A percentile compares a stretch with the other conserved stretches of the same genome.
Evolutionary conservation across 345 rosid species (phyloP).

Genomic region (Eucalyptus regnans): DNA sequence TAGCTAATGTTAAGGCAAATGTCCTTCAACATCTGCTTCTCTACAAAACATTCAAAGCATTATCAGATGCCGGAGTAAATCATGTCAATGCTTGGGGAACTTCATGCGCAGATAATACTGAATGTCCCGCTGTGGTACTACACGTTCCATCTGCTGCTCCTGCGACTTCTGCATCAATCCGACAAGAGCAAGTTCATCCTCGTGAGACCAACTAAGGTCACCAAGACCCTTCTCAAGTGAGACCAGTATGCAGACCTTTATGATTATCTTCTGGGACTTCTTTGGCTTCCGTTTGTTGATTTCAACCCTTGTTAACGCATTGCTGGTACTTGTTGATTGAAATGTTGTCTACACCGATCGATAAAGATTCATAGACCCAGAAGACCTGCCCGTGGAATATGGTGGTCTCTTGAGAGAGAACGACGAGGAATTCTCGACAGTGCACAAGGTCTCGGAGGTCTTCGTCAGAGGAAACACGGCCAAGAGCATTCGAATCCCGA

Average conservation of each 20-base stretch:
- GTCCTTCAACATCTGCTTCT: not conserved
- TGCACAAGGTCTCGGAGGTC: slow-evolving; percentile 23
- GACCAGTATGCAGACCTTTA: not conserved
- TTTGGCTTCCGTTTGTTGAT: not conserved
- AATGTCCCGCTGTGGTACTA: slow-evolving; percentile 57
- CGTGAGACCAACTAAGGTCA: slow-evolving; percentile 31
- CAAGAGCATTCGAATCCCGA: slow-evolving; percentile 20
- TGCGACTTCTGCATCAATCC: slow-evolving; percentile 11
- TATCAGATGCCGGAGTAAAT: not conserved
- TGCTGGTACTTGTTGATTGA: not conserved
- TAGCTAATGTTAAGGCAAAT: not conserved
- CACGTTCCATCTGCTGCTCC: slow-evolving; percentile 15
- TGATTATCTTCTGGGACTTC: not conserved
- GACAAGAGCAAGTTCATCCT: slow-evolving; percentile 16
- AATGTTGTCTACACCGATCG: not conserved
- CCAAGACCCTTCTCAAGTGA: slow-evolving; percentile 49
- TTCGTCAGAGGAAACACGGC: slow-evolving; percentile 7
- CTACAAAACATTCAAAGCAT: not conserved
- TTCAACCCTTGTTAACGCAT: not conserved
- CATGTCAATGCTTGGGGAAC: not conserved
- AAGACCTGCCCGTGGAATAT: slow-evolving; percentile 39
- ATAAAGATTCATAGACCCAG: slow-evolving; percentile 30
- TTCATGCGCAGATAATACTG: slow-evolving; percentile 27
- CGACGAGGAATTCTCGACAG: slow-evolving; percentile 22
- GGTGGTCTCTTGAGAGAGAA: slow-evolving; percentile 45